phyloP scores from a whole-genome alignment of 169 alveolate species.

The Blepharisma undulans region DNA sequence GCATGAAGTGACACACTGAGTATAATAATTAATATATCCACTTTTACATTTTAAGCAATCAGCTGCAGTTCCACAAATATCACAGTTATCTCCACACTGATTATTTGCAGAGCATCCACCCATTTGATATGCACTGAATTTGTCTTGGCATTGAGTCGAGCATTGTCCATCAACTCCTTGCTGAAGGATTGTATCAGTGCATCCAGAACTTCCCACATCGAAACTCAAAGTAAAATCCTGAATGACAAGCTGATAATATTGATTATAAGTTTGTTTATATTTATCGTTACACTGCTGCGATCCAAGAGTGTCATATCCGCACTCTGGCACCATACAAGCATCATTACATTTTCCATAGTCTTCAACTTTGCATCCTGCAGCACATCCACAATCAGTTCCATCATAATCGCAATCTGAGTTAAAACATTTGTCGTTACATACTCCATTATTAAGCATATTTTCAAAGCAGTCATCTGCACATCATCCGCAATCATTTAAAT shows the following conservation, averaged over 20 bases:
- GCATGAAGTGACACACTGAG: background rate
- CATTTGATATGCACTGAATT: background rate
- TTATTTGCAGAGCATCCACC: background rate
- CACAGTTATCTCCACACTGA: background rate
- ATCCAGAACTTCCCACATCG: background rate
- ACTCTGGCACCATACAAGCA: background rate
- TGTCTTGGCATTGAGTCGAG: background rate
- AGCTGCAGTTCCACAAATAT: background rate
- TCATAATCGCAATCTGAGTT: conserved; percentile 3
- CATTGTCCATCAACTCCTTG: background rate
- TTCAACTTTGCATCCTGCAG: conserved; percentile 3
- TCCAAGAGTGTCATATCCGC: background rate
- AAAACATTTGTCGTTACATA: background rate
- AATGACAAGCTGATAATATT: background rate
- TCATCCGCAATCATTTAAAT: conserved; percentile 8
- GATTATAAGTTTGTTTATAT: background rate
- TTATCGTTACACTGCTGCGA: background rate
- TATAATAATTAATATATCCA: background rate
- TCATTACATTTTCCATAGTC: background rate
- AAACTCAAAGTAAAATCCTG: background rate
- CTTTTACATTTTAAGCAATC: background rate
- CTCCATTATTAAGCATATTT: background rate
- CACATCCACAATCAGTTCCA: background rate
- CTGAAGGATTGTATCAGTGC: background rate
- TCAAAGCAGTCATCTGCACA: conserved; percentile 24